Evolutionary conservation across 176 grass and related monocot species (phyloP).

Genomic region (Poa annua): DNA sequence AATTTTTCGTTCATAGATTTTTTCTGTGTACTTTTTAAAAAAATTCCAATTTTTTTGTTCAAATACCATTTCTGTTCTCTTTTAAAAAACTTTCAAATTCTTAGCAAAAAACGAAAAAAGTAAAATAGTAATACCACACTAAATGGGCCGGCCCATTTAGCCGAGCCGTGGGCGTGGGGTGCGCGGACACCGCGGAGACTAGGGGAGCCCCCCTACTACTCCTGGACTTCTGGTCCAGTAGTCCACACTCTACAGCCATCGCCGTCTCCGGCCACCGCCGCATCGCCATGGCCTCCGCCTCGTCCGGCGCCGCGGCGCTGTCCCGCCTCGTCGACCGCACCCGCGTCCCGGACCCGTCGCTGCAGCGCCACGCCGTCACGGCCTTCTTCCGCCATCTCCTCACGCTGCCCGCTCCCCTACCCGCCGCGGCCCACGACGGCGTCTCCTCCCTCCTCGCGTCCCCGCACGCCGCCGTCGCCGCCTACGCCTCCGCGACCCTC

Average conservation of each 20-base stretch:
- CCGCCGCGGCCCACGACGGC: slow-evolving; percentile 48
- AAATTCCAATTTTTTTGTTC: no score
- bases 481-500: slow-evolving; percentile 35
- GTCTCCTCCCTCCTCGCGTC: slow-evolving; percentile 45
- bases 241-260: neutral
- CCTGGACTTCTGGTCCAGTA: neutral
- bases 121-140: no score
- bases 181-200: no score
- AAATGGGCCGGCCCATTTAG: no score
- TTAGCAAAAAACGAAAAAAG: no score
- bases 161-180: no score
- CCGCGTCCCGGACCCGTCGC: slow-evolving; percentile 34
- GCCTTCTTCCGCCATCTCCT: slow-evolving; percentile 55
- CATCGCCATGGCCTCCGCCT: slow-evolving; percentile 47
- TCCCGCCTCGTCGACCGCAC: slow-evolving; percentile 49
- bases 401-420: slow-evolving; percentile 46
- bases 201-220: no score
- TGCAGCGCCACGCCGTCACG: slow-evolving; percentile 45
- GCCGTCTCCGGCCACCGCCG: slow-evolving; percentile 53
- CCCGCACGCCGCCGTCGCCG: slow-evolving; percentile 39
- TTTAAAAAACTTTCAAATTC: no score
- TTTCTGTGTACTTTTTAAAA: no score
- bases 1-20: no score
- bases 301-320: slow-evolving; percentile 30
- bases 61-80: no score